Base-by-base conservation (phyloP, 495 filamentous ascomycete species). In the Pseudotulostoma volvatum region DNA sequence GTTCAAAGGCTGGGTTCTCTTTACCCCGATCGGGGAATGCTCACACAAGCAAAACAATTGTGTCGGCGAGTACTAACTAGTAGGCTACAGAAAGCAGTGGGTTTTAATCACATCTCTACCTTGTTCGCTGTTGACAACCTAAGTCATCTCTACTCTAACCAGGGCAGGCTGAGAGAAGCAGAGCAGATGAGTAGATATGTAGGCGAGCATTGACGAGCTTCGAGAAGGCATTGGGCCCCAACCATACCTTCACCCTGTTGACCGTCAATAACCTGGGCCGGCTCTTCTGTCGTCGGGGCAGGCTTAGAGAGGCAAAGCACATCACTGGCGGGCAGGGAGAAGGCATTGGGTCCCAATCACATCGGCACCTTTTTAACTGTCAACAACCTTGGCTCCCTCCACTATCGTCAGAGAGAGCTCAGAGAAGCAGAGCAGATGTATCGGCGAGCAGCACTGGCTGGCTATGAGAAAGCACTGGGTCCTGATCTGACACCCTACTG, bases 331-430 rank as follows among this genome's bases (percentile, higher is more conserved):
- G n/a, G n/a, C 7, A 37, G 36, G 8, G 47, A 55, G 36, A 55
- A 36, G 42, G 40, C 53, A 15, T 42, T 64, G 2, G 56, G 66
- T 1, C 28, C 30, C 9, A 49, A 60, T 17, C 56, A 71, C 53
- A 57, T 51, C 14, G 1, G 47, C 18, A 66, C 63, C 14, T 50
- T 73, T 49, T 44, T 32, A 0, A 60, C 51, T 37, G 56, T 64
- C 45, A 44, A 49, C 34, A 50, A 51, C 41, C 18, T 34, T 23
- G 16, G 43, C 9, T 35, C 36, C 3, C 32, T 48, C 7, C 42
- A 49, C 2, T 2, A 23, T 13, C 11, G 28, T 8, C 47, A 51
- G 33, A 52, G 49, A 18, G 52, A 51, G 37, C 57, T 54, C 31
- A 25, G 53, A 34, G 59, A 63, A 18, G 56, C 60, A 0, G 57